Evolutionary conservation across 2,329 filamentous ascomycete genomes (phyloP), one percentile per base, ranked within the genome.

Genomic region (Xylariaceae sp.): DNA sequence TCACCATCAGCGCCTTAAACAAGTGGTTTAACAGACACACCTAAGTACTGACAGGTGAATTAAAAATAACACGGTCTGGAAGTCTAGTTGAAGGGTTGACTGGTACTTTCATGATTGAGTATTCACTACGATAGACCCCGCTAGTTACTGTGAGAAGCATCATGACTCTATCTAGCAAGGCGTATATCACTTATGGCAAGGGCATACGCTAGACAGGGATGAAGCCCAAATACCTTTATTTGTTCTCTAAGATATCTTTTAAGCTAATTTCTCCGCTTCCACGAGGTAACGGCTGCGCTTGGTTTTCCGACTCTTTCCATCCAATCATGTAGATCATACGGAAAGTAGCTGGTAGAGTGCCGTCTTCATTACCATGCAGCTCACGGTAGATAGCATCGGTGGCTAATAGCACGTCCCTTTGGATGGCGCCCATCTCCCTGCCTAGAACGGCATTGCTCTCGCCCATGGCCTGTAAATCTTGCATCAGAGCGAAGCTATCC

Each of bases 291-390:
- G 94, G 92, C 73, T 93, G 80, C 2, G 87, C 80, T 74, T 97
- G 92, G 47, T 86, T 83, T 24, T 82, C 81, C 2, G 89, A 87
- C 62, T 92, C 89, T 70, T 93, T 95, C 94, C 94, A 99, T 0
- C 94, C 94, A 73, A 99, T 99, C 92, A 97, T 97, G 72, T 94
- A 96, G 57, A 99, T 97, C 64, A 96, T 81, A 63, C 94, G 83
- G 69, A 97, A 99, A 0, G 94, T 99, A 1, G 94, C 94, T 1
- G 94, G 94, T 57, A 94, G 80, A 1, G 77, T 83, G 16, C 83
- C 88, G 64, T 90, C 88, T 36, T 86, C 81, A 65, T 95, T 92
- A 15, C 90, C 92, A 72, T 99, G 92, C 51, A 99, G 75, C 68
- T 88, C 86, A 41, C 85, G 82, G 70, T 99, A 99, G 52, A 99